Conservation (phyloP, 2,329 filamentous ascomycete genomes). For the Cordyceps fumosorosea region DNA sequence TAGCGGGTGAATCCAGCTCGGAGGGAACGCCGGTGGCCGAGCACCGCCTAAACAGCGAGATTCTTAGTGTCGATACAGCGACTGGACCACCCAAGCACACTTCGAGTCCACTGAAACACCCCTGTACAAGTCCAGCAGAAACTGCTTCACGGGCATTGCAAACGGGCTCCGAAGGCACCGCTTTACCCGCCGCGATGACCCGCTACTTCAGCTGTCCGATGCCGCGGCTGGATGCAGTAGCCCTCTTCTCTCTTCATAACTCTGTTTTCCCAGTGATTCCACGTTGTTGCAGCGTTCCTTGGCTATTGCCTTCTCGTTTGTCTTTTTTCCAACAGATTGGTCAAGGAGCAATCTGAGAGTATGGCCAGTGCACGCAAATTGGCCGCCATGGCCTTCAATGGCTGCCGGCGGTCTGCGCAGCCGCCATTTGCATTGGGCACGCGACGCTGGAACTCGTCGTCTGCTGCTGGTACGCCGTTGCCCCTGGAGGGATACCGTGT, state of each 20-base stretch:
- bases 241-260: not conserved
- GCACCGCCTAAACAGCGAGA: not conserved
- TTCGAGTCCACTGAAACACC: too few species aligned
- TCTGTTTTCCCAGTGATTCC: not conserved
- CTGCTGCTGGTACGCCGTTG: conserved; percentile 24
- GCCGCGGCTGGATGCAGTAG: not conserved
- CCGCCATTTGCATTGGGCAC: not conserved
- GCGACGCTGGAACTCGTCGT: conserved; percentile 9
- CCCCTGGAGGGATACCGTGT: conserved; percentile 84
- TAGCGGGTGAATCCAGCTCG: not conserved
- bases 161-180: not conserved
- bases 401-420: not conserved
- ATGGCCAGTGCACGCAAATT: conserved; percentile 7
- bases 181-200: not conserved
- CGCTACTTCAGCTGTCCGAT: not conserved
- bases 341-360: not conserved
- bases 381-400: conserved; percentile 5
- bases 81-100: too few species aligned
- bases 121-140: not conserved
- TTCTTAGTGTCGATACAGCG: too few species aligned
- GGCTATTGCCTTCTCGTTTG: not conserved
- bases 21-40: conserved; percentile 3
- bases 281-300: not conserved
- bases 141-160: not conserved
- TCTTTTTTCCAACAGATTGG: not conserved